These are phyloP conservation scores for Aspergillus awamori DNA, from an alignment of 2,329 filamentous ascomycete species.

Conservation along the genomic window DNA sequence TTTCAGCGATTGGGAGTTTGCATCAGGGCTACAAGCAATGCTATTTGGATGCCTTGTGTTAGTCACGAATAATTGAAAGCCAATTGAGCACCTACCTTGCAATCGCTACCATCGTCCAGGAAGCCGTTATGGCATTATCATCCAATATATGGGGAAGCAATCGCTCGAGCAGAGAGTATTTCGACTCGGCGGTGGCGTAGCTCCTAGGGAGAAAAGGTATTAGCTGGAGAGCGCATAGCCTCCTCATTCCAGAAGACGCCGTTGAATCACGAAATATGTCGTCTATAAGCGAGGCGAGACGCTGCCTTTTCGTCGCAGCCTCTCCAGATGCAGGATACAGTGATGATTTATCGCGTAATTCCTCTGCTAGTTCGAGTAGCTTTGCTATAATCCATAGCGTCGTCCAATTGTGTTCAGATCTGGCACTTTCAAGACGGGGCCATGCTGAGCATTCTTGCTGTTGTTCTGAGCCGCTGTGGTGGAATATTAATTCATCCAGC, in stretches of 20 bases:
- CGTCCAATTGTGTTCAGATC: constrained; percentile 46
- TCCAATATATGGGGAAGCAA: constrained; percentile 65
- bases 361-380: constrained; percentile 43
- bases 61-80: constrained; percentile 6
- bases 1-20: constrained; percentile 47
- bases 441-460: constrained; percentile 43
- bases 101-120: constrained; percentile 84
- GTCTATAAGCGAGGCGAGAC: constrained; percentile 39
- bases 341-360: constrained; percentile 20
- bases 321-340: constrained; percentile 18
- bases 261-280: constrained; percentile 42
- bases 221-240: constrained; percentile 57
- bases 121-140: constrained; percentile 67
- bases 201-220: constrained; percentile 56
- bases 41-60: constrained; percentile 27
- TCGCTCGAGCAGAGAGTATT: constrained; percentile 60
- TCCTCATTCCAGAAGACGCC: constrained; percentile 41
- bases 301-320: constrained; percentile 38
- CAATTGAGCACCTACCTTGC: constrained; percentile 62
- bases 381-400: constrained; percentile 43
- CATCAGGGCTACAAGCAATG: constrained; percentile 34
- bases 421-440: constrained; percentile 39
- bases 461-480: constrained; percentile 28
- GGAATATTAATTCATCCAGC: constrained; percentile 73
- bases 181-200: constrained; percentile 54